These are phyloP conservation scores for Thermochaetoides thermophila DNA, from an alignment of 495 filamentous ascomycete genomes.

Conservation along the genomic window DNA sequence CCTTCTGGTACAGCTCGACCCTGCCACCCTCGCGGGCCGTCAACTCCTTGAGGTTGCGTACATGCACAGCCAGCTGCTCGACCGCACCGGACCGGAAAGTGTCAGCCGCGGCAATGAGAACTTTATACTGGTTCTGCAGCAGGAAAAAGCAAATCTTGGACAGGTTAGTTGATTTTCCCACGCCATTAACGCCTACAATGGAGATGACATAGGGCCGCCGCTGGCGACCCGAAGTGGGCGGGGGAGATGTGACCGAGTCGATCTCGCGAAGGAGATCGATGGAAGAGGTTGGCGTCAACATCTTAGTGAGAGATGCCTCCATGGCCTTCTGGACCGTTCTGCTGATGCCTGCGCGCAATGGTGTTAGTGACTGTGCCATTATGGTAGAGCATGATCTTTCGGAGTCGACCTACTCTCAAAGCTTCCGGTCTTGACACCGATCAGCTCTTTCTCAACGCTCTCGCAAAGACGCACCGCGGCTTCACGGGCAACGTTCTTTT, in stretches of 20 bases:
- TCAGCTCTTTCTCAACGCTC: constrained; percentile 73
- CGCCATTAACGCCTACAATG: constrained; percentile 95
- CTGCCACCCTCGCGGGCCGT: constrained; percentile 64
- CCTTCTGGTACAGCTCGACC: constrained; percentile 87
- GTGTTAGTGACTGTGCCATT: not conserved
- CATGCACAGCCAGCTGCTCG: constrained; percentile 90
- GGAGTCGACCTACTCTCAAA: constrained; percentile 54
- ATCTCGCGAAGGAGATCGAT: constrained; percentile 91
- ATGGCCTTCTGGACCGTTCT: constrained; percentile 67
- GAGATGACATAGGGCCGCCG: constrained; percentile 86
- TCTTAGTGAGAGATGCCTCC: constrained; percentile 80
- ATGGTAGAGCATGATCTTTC: not conserved
- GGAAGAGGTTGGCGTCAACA: constrained; percentile 88
- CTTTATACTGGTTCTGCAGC: constrained; percentile 86
- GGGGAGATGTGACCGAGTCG: constrained; percentile 54
- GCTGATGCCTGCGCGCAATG: constrained; percentile 47
- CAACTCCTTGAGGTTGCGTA: constrained; percentile 76
- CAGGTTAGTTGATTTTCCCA: constrained; percentile 93
- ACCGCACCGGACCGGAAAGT: constrained; percentile 96
- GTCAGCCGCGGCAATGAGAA: constrained; percentile 91
- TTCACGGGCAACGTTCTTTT: constrained; percentile 93
- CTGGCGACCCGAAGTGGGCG: constrained; percentile 36
- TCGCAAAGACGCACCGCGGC: constrained; percentile 85
- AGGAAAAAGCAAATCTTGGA: constrained; percentile 97
- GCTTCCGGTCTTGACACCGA: constrained; percentile 80